These are phyloP conservation scores for Lentinus brumalis DNA, from an alignment of 768 basidiomycete species.

Conservation along the genomic window DNA sequence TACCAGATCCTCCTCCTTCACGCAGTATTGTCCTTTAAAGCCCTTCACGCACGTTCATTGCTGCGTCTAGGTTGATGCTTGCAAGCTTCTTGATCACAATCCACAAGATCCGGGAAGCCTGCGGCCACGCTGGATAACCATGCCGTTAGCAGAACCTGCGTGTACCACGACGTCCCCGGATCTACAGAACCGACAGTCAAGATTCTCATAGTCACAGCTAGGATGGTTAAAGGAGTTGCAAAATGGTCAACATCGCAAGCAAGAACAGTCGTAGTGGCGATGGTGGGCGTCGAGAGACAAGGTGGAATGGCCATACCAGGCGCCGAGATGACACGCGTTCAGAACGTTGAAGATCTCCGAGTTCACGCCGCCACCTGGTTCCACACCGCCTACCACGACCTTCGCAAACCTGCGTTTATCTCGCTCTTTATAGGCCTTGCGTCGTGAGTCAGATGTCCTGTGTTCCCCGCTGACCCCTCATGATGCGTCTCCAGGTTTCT, in stretches of 20 bases:
- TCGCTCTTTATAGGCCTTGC: constrained; percentile 5
- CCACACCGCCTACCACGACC: constrained; percentile 17
- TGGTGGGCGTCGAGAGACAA: background rate
- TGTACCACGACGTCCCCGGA: too few relatives aligned
- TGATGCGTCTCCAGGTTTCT: constrained; percentile 43
- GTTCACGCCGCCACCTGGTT: constrained; percentile 8
- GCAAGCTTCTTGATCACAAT: too few relatives aligned
- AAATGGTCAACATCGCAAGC: too few relatives aligned
- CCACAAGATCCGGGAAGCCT: too few relatives aligned
- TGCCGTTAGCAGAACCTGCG: background rate
- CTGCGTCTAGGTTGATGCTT: too few relatives aligned
- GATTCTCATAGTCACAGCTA: too few relatives aligned
- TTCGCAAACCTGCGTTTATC: constrained; percentile 6
- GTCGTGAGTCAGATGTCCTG: constrained; percentile 6
- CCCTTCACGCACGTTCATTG: too few relatives aligned
- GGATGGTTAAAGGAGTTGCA: too few relatives aligned
- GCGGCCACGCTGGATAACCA: background rate
- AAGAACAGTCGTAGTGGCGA: background rate
- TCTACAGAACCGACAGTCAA: too few relatives aligned
- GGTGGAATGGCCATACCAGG: background rate
- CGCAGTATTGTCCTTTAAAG: too few relatives aligned
- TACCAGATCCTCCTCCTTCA: too few relatives aligned
- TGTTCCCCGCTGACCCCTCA: constrained; percentile 9
- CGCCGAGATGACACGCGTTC: background rate
- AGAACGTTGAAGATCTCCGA: constrained; percentile 6